Percentiles rank a stretch among this genome's conserved stretches.
Conservation (phyloP, 345 rosid genomes). For the Turnera subulata region DNA sequence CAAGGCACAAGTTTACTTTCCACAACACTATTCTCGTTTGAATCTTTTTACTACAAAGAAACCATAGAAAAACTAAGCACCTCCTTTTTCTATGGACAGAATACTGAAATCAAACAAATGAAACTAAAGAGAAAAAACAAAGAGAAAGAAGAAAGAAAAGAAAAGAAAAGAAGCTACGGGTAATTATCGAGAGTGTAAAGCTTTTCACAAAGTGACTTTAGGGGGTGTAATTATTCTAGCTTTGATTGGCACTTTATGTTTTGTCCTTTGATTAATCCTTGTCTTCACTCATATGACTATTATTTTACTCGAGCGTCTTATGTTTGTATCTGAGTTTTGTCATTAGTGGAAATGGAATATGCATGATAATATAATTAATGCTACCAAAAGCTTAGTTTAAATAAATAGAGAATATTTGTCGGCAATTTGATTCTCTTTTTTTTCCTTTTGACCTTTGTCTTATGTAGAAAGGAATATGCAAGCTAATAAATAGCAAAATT, state of each 20-base stretch:
- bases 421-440: too few relatives aligned
- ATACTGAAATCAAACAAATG: constrained; percentile 3
- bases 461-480: too few relatives aligned
- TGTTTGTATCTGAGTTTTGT: not conserved
- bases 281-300: not conserved
- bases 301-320: not conserved
- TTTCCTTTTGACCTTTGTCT: too few relatives aligned
- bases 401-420: too few relatives aligned
- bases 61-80: not conserved
- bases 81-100: not conserved
- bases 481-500: too few relatives aligned
- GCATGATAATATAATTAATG: constrained; percentile 9
- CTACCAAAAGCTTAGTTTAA: too few relatives aligned
- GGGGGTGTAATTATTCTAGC: constrained; percentile 23
- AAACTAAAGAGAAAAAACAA: not conserved
- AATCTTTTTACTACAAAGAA: not conserved
- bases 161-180: not conserved
- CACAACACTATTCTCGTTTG: not conserved
- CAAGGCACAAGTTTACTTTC: constrained; percentile 11
- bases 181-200: constrained; percentile 10
- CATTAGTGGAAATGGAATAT: constrained; percentile 11
- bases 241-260: constrained; percentile 21
- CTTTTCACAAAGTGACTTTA: constrained; percentile 23
- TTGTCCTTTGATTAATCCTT: constrained; percentile 16
- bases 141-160: not conserved